Base-by-base conservation (phyloP, 2,329 filamentous ascomycete genomes). In the Bipolaris cookei region DNA sequence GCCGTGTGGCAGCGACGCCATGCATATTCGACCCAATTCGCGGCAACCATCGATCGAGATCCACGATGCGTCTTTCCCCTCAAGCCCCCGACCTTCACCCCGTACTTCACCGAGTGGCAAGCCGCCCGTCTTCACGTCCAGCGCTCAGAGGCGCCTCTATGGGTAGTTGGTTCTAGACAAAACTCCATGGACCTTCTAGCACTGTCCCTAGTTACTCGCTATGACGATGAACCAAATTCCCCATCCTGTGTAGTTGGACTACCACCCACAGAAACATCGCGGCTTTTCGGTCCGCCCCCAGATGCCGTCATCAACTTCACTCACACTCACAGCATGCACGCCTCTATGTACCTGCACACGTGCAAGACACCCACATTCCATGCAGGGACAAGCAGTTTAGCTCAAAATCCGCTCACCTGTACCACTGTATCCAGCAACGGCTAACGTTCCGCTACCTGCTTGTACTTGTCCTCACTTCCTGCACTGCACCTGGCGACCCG, bases 281-380 rank as follows among this genome's bases (percentile, higher is more conserved):
- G 21, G 35, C 30, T 14, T 18, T 21, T 21, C 25, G 42, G 20
- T 38, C 46, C 50, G 58, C 47, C 53, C 51, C 41, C 51, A 50
- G 42, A 45, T 52, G 47, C 53, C 51, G 56, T 64, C 61, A 63
- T 59, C 48, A 39, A 55, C 50, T 54, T 21, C 37, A 30, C 47
- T 47, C 49, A 56, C 44, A 28, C 25, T 28, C 7, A 28, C 25
- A 28, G 25, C 41, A 42, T 55, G 51, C 35, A 41, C 48, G 42
- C 54, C 54, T 1, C 35, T 6, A 35, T 38, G 13, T 8, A n/a
- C 13, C n/a, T 16, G 14, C n/a, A 16, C 41, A 44, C 23, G n/a
- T 42, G 30, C 30, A 42, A 16, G 41, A 39, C 35, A 41, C 16
- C 8, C 13, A 47, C 46, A 43, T 46, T 43, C 25, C 42, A n/a